Evolutionary conservation across 768 basidiomycete species (phyloP).

Genomic region (Gloeopeniophorella convolvens): DNA sequence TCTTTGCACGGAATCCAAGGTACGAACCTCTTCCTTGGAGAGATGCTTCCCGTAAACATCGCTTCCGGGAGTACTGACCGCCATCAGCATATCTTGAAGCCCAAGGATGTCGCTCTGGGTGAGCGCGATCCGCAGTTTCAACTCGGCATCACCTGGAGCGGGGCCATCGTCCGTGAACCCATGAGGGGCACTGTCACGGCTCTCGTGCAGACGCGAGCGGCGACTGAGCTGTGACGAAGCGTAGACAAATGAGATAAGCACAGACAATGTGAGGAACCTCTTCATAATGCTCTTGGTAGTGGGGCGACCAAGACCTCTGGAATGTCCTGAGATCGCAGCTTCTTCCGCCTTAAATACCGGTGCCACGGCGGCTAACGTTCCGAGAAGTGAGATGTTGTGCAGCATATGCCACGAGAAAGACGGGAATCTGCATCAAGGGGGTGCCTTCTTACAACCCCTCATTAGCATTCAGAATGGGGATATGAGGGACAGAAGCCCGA

Average conservation of each 20-base stretch:
- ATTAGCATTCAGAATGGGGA: too few relatives aligned
- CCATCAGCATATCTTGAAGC: slow-evolving; percentile 32
- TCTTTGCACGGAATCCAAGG: neutral
- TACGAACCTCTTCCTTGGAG: slow-evolving; percentile 31
- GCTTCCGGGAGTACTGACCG: slow-evolving; percentile 34
- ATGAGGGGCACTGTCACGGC: slow-evolving; percentile 23
- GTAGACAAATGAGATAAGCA: neutral
- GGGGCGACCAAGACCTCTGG: too few relatives aligned
- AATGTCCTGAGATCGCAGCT: too few relatives aligned
- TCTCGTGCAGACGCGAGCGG: slow-evolving; percentile 28
- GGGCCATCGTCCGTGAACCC: slow-evolving; percentile 27
- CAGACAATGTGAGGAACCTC: too few relatives aligned
- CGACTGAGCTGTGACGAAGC: slow-evolving; percentile 2
- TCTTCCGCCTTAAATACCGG: too few relatives aligned
- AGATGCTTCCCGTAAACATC: slow-evolving; percentile 33
- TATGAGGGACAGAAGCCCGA: too few relatives aligned
- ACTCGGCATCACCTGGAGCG: slow-evolving; percentile 26
- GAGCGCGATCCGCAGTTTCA: slow-evolving; percentile 35
- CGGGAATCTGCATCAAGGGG: too few relatives aligned
- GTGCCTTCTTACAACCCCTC: too few relatives aligned
- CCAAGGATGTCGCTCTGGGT: slow-evolving; percentile 31
- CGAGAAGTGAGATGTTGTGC: too few relatives aligned
- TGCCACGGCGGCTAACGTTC: too few relatives aligned
- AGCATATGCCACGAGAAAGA: too few relatives aligned
- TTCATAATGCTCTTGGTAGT: too few relatives aligned